A percentile compares a stretch with the other conserved stretches of the same genome.
Conservation (phyloP, 805 yeast species). For the Komagataella pseudopastoris region DNA sequence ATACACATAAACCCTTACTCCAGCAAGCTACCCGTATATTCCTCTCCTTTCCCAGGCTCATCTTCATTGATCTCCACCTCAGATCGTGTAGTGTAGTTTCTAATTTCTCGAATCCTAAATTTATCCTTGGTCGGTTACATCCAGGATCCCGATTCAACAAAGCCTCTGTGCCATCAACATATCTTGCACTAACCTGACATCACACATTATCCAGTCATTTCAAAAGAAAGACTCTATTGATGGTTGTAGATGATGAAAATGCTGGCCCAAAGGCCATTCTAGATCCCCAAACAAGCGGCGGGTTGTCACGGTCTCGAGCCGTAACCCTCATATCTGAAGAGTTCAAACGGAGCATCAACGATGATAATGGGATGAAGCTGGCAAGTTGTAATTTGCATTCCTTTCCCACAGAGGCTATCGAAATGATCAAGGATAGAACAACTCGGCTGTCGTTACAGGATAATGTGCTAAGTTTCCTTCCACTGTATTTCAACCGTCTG, state of each 20-base stretch:
- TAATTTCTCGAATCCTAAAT: not conserved
- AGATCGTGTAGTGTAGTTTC: not conserved
- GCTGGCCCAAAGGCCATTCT: not conserved
- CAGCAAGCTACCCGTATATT: too few species aligned
- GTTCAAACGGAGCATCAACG: slow-evolving; percentile 7
- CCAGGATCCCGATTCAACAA: not conserved
- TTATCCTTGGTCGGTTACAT: not conserved
- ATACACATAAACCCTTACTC: too few species aligned
- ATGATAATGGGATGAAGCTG: slow-evolving; percentile 20
- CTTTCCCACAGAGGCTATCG: slow-evolving; percentile 16
- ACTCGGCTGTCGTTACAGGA: slow-evolving; percentile 41
- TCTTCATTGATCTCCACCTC: not conserved
- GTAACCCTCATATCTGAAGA: slow-evolving; percentile 10
- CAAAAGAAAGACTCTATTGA: not conserved
- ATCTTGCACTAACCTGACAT: not conserved
- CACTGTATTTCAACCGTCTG: slow-evolving; percentile 29
- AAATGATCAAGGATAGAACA: slow-evolving; percentile 15
- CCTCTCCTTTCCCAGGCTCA: not conserved
- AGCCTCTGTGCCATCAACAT: not conserved
- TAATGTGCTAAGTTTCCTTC: slow-evolving; percentile 34
- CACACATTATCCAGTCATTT: not conserved
- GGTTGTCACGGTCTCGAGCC: not conserved
- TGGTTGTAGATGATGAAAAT: not conserved
- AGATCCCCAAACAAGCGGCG: not conserved
- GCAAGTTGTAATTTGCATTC: slow-evolving; percentile 23